Conservation (phyloP, 768 basidiomycete genomes). For the Kondoa subrosea region DNA sequence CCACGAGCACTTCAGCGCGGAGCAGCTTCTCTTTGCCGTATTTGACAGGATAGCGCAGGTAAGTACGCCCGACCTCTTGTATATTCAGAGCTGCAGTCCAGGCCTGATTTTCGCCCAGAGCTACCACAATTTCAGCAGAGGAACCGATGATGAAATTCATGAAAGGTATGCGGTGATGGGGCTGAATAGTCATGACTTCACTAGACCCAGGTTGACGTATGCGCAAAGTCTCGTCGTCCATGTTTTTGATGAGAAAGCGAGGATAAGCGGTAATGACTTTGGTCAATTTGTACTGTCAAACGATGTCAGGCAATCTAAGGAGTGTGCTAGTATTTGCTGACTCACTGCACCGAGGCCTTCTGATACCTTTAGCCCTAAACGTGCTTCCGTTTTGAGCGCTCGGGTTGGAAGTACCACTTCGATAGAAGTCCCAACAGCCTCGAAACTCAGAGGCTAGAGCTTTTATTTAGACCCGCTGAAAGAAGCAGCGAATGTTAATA, state of each 20-base stretch:
- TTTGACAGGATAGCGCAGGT: conserved; percentile 47
- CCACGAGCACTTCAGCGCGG: conserved; percentile 59
- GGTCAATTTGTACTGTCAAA: conserved; percentile 60
- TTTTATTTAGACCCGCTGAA: too few relatives aligned
- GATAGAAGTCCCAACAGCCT: conserved; percentile 80
- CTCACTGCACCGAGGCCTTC: conserved; percentile 73
- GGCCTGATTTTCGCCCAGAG: conserved; percentile 62
- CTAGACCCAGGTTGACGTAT: conserved; percentile 72
- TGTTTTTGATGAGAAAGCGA: conserved; percentile 76
- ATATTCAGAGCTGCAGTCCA: conserved; percentile 90
- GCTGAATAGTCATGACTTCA: conserved; percentile 45
- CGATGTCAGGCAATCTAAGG: background rate
- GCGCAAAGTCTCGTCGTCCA: conserved; percentile 48
- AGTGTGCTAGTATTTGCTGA: background rate
- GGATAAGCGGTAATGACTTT: conserved; percentile 85
- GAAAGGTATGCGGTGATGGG: conserved; percentile 56
- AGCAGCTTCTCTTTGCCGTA: conserved; percentile 41
- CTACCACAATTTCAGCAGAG: conserved; percentile 63
- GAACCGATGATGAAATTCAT: conserved; percentile 47
- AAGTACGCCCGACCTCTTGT: conserved; percentile 68
- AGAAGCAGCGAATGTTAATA: too few relatives aligned
- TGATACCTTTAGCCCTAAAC: conserved; percentile 74
- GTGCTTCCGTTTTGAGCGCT: conserved; percentile 44
- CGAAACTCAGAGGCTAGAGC: conserved; percentile 78
- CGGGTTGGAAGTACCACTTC: conserved; percentile 55